Evolutionary conservation across 163 green algal genomes (phyloP).

Genomic region (Scenedesmus sp.): DNA sequence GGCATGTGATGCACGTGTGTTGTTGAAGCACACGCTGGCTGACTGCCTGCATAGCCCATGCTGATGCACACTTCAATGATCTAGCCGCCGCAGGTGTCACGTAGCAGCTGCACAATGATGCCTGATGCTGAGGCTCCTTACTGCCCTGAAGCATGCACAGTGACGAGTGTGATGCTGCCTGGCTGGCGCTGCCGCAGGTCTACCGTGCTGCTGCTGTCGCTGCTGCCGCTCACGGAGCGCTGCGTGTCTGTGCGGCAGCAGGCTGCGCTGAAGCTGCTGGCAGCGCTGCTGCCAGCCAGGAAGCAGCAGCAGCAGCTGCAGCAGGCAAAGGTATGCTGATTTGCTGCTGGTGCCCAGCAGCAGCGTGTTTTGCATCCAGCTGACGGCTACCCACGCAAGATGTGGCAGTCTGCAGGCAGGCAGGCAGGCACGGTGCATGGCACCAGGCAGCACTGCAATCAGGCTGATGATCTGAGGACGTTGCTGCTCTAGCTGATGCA

Average conservation of each 20-base stretch:
- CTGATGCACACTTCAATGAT: no score
- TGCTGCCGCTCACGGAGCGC: constrained; percentile 28
- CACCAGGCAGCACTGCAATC: no score
- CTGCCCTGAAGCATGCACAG: no score
- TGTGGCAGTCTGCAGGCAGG: neutral
- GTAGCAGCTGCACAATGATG: no score
- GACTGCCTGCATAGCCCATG: no score
- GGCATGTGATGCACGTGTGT: no score
- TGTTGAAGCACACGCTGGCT: no score
- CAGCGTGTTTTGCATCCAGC: neutral
- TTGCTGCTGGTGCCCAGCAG: neutral
- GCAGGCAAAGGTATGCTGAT: neutral
- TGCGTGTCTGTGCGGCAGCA: neutral
- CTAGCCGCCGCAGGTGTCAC: no score
- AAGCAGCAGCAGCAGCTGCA: neutral
- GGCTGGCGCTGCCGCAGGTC: constrained; percentile 14
- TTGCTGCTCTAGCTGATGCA: no score
- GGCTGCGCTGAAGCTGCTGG: constrained; percentile 20
- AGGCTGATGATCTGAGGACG: no score
- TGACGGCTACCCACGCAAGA: neutral
- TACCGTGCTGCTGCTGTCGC: constrained; percentile 19
- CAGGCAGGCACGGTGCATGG: neutral
- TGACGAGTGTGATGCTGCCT: neutral
- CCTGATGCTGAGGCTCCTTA: no score
- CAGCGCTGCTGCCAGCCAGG: neutral